Evolutionary conservation across 768 basidiomycete genomes (phyloP).

Genomic region (Naganishia vaughanmartiniae): DNA sequence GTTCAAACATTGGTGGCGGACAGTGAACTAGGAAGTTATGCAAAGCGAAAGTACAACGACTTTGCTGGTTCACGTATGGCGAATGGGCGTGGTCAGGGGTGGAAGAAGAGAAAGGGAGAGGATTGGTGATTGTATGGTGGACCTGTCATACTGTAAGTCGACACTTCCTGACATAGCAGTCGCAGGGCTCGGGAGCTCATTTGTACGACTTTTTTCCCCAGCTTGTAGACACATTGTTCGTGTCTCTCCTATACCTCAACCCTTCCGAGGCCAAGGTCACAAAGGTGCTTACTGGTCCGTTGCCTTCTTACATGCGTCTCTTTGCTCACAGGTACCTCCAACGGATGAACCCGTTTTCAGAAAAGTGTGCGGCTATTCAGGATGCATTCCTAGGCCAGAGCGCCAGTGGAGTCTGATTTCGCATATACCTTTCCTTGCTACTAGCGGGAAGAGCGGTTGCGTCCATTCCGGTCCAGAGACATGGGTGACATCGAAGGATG

Average conservation of each 20-base stretch:
- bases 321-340: not conserved
- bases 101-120: slow-evolving; percentile 45
- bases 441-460: not conserved
- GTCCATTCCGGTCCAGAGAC: not conserved
- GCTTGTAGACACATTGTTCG: slow-evolving; percentile 11
- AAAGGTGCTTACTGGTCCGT: not conserved
- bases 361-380: not conserved
- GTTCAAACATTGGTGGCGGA: slow-evolving; percentile 43
- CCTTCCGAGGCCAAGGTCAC: not conserved
- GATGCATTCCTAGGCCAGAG: not conserved
- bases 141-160: slow-evolving; percentile 3
- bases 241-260: not conserved
- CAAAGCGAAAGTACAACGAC: slow-evolving; percentile 51
- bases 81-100: slow-evolving; percentile 49
- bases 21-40: slow-evolving; percentile 40
- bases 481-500: not conserved
- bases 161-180: not conserved
- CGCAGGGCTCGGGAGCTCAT: not conserved
- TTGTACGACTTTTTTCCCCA: not conserved
- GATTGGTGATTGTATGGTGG: slow-evolving; percentile 37
- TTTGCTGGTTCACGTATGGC: slow-evolving; percentile 47
- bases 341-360: not conserved
- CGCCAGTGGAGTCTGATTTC: no score
- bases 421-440: not conserved
- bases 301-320: not conserved